Evolutionary conservation across 2,329 filamentous ascomycete genomes (phyloP).

Genomic region (Ceratocystis papillata): DNA sequence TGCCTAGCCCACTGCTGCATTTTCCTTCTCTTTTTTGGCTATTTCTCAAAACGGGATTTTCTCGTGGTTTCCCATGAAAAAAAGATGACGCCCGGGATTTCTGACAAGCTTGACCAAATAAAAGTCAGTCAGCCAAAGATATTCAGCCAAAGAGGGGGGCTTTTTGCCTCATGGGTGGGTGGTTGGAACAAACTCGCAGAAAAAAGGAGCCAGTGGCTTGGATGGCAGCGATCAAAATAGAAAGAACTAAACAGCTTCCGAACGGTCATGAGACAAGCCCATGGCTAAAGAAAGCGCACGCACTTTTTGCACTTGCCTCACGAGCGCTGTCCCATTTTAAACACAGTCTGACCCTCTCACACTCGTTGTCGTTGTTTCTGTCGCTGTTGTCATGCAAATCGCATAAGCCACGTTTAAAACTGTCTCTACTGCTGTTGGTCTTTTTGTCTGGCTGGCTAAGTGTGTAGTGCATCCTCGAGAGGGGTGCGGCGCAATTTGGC

Average conservation of each 20-base stretch:
- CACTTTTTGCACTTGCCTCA: neutral
- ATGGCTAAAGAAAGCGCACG: neutral
- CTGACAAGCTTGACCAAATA: neutral
- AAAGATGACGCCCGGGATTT: neutral
- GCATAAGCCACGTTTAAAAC: neutral
- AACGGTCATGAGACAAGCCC: conserved; percentile 7
- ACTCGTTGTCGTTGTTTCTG: neutral
- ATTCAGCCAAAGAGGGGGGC: too few species aligned
- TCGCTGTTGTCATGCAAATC: neutral
- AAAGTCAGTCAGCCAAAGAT: neutral
- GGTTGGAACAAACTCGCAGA: neutral
- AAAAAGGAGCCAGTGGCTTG: conserved; percentile 11
- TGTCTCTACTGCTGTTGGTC: neutral
- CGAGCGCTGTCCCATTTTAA: too few species aligned
- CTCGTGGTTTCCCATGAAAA: too few species aligned
- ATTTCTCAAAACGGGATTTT: too few species aligned
- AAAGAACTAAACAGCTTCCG: conserved; percentile 6
- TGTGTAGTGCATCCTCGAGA: neutral
- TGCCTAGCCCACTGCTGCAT: too few species aligned
- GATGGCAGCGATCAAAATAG: conserved; percentile 23
- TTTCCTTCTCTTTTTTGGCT: too few species aligned
- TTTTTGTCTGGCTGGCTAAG: neutral
- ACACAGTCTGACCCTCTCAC: too few species aligned
- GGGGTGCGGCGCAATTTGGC: neutral
- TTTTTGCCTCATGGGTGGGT: too few species aligned